Conservation (phyloP, 306 rosid genomes). For the Carpinus fangiana region DNA sequence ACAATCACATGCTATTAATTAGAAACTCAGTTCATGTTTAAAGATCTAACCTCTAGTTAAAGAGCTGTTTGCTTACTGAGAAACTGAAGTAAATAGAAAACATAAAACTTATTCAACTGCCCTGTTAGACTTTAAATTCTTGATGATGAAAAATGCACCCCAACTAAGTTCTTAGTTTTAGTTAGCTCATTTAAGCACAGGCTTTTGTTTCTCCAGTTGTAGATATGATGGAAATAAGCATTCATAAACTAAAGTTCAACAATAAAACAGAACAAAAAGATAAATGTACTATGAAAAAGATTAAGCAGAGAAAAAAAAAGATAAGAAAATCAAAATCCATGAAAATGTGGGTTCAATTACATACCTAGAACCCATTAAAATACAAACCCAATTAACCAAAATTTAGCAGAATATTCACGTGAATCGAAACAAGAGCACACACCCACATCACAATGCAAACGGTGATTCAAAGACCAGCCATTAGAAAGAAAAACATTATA, state of each 20-base stretch:
- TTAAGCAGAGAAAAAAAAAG: neutral
- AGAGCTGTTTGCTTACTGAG: neutral
- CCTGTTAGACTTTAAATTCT: neutral
- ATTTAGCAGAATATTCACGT: neutral
- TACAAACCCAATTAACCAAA: neutral
- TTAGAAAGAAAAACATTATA: neutral
- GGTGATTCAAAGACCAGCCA: neutral
- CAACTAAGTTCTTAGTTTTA: neutral
- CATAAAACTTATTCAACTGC: neutral
- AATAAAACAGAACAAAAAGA: neutral
- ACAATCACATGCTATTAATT: conserved; percentile 4
- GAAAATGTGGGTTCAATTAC: neutral
- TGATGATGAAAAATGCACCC: neutral
- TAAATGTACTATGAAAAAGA: neutral
- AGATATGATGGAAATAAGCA: neutral
- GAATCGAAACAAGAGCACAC: neutral
- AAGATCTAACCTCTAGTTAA: neutral
- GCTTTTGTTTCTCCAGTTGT: neutral
- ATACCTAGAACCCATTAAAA: neutral
- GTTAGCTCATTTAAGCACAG: neutral
- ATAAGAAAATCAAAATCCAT: neutral
- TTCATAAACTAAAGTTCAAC: too few species aligned
- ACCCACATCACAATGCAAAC: conserved; percentile 6
- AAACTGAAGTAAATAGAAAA: neutral
- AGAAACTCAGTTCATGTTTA: neutral